Conservation (phyloP, 495 filamentous ascomycete species). For the Talaromyces trachyspermus region DNA sequence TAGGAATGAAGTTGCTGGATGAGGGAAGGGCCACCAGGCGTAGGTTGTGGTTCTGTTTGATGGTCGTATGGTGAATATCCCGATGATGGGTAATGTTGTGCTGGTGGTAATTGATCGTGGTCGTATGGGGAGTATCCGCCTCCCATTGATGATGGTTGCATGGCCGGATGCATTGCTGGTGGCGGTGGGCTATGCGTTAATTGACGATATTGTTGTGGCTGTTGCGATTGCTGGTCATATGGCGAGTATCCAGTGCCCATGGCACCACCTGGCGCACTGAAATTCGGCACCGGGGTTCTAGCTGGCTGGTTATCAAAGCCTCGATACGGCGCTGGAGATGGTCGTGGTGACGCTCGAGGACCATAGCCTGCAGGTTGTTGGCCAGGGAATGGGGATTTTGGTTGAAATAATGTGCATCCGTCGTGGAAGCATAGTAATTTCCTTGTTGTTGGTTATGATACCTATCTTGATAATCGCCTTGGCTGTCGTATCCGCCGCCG, state of each 20-base stretch:
- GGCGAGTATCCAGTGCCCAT: too few species aligned
- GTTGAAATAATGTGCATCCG: slow-evolving; percentile 1
- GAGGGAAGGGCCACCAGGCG: not conserved
- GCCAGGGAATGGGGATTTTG: slow-evolving; percentile 7
- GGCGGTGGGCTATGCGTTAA: too few species aligned
- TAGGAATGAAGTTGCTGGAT: slow-evolving; percentile 23
- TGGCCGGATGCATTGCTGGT: too few species aligned
- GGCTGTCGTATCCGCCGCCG: not conserved
- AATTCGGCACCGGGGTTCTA: not conserved
- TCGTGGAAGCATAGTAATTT: not conserved
- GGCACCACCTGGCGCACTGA: slow-evolving; percentile 6
- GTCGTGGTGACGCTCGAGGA: slow-evolving; percentile 7
- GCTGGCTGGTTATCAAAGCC: slow-evolving; percentile 6
- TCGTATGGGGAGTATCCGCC: slow-evolving; percentile 1
- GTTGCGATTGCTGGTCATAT: too few species aligned
- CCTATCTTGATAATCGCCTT: not conserved
- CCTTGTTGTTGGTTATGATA: not conserved
- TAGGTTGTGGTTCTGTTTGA: slow-evolving; percentile 4
- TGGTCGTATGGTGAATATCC: slow-evolving; percentile 3
- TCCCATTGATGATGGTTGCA: slow-evolving; percentile 4
- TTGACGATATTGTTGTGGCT: too few species aligned
- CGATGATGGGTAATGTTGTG: not conserved
- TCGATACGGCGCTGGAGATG: slow-evolving; percentile 4
- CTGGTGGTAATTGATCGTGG: not conserved
- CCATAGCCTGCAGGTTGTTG: slow-evolving; percentile 20